Evolutionary conservation across 1,139 yeast genomes (phyloP).

Genomic region (Wickerhamiella pararugosa): DNA sequence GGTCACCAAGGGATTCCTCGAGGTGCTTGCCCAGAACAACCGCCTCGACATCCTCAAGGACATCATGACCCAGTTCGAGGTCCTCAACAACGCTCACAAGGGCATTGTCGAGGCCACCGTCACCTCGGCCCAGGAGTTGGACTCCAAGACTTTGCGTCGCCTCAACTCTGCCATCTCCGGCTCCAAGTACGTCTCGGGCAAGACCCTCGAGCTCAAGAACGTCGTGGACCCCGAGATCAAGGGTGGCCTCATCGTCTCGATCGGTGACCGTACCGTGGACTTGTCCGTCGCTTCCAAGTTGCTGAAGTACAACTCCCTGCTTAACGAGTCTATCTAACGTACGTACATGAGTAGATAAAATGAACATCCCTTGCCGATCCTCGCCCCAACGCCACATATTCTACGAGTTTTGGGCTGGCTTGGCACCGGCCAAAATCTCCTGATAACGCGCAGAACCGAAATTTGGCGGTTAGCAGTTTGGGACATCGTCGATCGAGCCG

Average conservation of each 20-base stretch:
- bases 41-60: constrained; percentile 58
- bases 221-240: constrained; percentile 76
- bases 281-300: constrained; percentile 75
- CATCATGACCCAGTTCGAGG: constrained; percentile 56
- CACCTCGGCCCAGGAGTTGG: constrained; percentile 76
- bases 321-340: constrained; percentile 19
- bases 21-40: constrained; percentile 87
- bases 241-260: constrained; percentile 93
- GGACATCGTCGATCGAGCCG: too few species aligned
- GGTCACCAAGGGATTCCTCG: constrained; percentile 65
- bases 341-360: background rate
- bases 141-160: constrained; percentile 63
- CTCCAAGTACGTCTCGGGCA: constrained; percentile 77
- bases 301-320: constrained; percentile 75
- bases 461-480: too few species aligned
- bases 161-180: constrained; percentile 64
- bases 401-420: constrained; percentile 3
- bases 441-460: too few species aligned
- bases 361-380: constrained; percentile 11
- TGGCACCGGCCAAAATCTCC: too few species aligned
- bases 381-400: constrained; percentile 2
- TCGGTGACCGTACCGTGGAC: constrained; percentile 95
- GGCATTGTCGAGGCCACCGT: constrained; percentile 91
- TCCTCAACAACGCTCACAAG: constrained; percentile 74
- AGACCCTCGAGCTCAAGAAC: constrained; percentile 73